Conservation (phyloP, 345 rosid species). For the Combretum micranthum region DNA sequence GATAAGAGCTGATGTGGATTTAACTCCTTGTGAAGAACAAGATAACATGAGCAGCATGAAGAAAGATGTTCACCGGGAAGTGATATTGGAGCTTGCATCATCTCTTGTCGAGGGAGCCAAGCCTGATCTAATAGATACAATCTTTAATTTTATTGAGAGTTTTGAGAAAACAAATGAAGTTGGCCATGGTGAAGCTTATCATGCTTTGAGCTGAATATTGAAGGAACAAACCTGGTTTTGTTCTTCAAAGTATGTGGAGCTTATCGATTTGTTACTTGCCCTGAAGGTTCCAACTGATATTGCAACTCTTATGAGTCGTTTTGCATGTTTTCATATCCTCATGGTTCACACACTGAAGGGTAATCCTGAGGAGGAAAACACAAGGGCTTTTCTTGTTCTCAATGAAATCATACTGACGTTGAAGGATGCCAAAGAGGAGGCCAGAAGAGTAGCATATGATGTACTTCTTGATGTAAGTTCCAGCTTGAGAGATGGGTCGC, state of each 20-base stretch:
- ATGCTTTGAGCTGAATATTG: conserved; percentile 55
- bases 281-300: conserved; percentile 46
- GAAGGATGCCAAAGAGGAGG: conserved; percentile 79
- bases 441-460: conserved; percentile 75
- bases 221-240: conserved; percentile 78
- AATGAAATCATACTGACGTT: conserved; percentile 79
- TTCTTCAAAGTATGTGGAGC: conserved; percentile 53
- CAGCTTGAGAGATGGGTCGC: conserved; percentile 36
- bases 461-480: conserved; percentile 49
- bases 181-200: conserved; percentile 61
- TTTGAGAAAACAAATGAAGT: conserved; percentile 51
- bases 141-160: conserved; percentile 51
- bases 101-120: conserved; percentile 67
- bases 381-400: conserved; percentile 74
- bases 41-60: conserved; percentile 18
- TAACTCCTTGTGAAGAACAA: conserved; percentile 27
- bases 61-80: conserved; percentile 42
- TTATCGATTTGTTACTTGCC: conserved; percentile 60
- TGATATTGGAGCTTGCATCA: conserved; percentile 60
- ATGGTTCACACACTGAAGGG: conserved; percentile 73
- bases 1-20: conserved; percentile 19
- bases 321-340: conserved; percentile 59
- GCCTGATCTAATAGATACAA: conserved; percentile 58
- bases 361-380: conserved; percentile 59
- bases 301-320: conserved; percentile 53